These are phyloP conservation scores for Phytomonas sp. DNA, from an alignment of 208 protist species.

Conservation along the genomic window DNA sequence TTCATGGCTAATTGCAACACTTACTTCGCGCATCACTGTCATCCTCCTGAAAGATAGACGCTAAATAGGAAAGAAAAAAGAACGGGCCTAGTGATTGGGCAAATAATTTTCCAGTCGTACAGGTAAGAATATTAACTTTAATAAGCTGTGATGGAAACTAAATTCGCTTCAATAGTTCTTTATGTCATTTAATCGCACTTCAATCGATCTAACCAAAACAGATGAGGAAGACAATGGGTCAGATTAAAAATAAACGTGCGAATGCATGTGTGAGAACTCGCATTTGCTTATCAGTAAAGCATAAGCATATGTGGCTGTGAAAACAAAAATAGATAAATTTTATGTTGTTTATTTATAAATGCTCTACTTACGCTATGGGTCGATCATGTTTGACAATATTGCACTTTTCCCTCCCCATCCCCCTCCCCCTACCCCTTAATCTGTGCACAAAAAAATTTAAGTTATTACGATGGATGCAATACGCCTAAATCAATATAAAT, in stretches of 20 bases:
- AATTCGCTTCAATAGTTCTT: background rate
- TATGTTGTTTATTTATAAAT: conserved; percentile 9
- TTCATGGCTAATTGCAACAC: background rate
- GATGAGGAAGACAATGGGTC: conserved; percentile 14
- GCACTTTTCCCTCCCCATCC: background rate
- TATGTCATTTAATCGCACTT: background rate
- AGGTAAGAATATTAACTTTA: background rate
- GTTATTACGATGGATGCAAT: conserved; percentile 3
- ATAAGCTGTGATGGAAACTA: background rate
- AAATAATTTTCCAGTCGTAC: background rate
- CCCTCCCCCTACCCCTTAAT: too few species aligned
- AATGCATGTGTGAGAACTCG: conserved; percentile 5
- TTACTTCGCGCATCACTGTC: background rate
- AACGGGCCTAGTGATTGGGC: background rate
- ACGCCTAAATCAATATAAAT: background rate
- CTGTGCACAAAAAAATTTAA: conserved; percentile 6
- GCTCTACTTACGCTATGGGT: background rate
- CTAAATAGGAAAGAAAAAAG: background rate
- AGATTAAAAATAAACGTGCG: background rate
- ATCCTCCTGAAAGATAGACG: background rate
- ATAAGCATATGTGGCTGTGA: conserved; percentile 2
- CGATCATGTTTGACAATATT: conserved; percentile 1
- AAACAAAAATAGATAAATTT: background rate
- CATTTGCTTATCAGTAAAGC: conserved; percentile 5
- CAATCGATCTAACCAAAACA: conserved; percentile 6